Base-by-base conservation (phyloP, 345 rosid genomes). In the Anacardium occidentale region DNA sequence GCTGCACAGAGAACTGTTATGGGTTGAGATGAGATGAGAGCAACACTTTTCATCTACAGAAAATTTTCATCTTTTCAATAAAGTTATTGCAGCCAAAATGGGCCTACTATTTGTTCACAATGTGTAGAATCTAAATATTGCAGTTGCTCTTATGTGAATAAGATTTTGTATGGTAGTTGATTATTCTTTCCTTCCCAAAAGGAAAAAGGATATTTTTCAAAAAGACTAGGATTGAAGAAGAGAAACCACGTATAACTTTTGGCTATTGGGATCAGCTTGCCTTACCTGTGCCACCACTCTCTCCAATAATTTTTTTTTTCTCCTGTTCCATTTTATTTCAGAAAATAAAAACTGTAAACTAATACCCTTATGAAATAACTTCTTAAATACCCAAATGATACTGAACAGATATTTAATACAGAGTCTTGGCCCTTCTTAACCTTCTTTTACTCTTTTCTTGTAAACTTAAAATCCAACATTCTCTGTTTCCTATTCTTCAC, bases 11-110 rank as follows among this genome's bases (percentile, higher is more conserved):
- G 18, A 50, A 50, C 0, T 50, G 18, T 50, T 50, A 13, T 50
- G 53, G 53, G 53, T 50, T 34, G 6, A 37, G 42, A 37, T 12
- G 53, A 50, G 53, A 50, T 37, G 18, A 50, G 53, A 50, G 53
- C 53, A 50, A 50, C 52, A 48, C 52, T 71, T 50, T 47, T 59
- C 53, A 47, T 44, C 55, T 45, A 64, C 32, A n/a, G n/a, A n/a
- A n/a, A 20, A 37, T 62, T 62, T 18, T 66, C 6, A 21, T 25
- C 9, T 56, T 10, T 59, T 70, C 18, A 10, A 20, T 47, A 4
- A 12, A 45, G 61, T 42, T 44, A 48, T 25, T 64, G 18, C 54
- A 60, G 58, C 13, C 52, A 10, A 15, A 15, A 40, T n/a, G 58
- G 13, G 8, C 6, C n/a, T 9, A 53, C 2, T 17, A 53, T 17